Conservation (phyloP, 352 stramenopile species). For the Pythium oligandrum region DNA sequence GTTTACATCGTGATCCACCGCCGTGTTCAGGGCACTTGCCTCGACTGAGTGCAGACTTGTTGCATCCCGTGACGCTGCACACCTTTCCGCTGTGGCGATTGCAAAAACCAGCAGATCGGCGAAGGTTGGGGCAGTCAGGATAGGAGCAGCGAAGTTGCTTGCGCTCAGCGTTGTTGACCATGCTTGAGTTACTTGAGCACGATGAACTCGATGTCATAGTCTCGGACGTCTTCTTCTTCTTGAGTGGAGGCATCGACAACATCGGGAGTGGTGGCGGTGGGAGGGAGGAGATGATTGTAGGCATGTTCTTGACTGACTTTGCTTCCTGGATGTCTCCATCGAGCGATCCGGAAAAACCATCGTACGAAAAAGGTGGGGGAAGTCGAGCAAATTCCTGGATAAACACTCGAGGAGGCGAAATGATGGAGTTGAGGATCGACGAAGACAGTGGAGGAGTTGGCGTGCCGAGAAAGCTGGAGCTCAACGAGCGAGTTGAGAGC, state of each 20-base stretch:
- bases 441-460: constrained; percentile 31
- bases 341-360: constrained; percentile 17
- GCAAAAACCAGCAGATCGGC: constrained; percentile 70
- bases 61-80: constrained; percentile 59
- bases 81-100: constrained; percentile 81
- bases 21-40: constrained; percentile 84
- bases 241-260: constrained; percentile 69
- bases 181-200: constrained; percentile 4
- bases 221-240: constrained; percentile 47
- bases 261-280: constrained; percentile 57
- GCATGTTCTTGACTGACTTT: constrained; percentile 15
- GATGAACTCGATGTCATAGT: constrained; percentile 10
- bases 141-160: constrained; percentile 77
- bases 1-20: constrained; percentile 79
- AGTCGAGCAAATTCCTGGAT: constrained; percentile 70
- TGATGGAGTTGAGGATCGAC: constrained; percentile 66
- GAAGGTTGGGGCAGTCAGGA: constrained; percentile 70
- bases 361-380: constrained; percentile 63
- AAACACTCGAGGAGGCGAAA: constrained; percentile 69
- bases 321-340: constrained; percentile 23
- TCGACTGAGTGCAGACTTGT: constrained; percentile 73
- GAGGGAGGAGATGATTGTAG: constrained; percentile 48
- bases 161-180: constrained; percentile 22
- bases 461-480: constrained; percentile 30
- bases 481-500: constrained; percentile 42